These are phyloP conservation scores for Dittrichia graveolens DNA, from an alignment of 129 eudicot genomes.

Conservation along the genomic window DNA sequence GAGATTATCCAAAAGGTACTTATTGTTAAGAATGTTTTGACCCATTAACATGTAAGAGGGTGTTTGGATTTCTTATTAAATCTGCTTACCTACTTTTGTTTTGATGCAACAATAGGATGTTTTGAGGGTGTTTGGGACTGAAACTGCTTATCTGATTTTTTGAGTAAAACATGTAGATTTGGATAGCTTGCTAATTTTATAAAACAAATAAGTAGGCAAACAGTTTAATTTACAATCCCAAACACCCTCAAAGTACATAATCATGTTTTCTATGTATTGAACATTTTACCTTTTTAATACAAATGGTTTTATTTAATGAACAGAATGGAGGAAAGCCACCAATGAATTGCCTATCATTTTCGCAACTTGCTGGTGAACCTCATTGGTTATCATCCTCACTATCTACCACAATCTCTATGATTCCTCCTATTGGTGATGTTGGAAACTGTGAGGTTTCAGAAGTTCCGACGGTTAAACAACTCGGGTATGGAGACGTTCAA, in stretches of 20 bases:
- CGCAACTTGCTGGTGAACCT: constrained; percentile 84
- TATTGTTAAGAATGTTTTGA: constrained; percentile 4
- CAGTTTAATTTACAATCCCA: neutral
- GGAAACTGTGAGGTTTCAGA: constrained; percentile 46
- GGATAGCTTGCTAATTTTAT: neutral
- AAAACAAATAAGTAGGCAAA: neutral
- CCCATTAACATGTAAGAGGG: neutral
- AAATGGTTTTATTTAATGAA: neutral
- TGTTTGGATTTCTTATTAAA: neutral
- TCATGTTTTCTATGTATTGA: neutral
- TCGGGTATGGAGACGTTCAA: constrained; percentile 65
- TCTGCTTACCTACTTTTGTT: neutral
- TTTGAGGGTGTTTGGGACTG: neutral
- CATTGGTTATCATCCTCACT: constrained; percentile 63
- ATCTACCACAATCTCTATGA: constrained; percentile 28
- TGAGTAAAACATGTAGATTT: too few relatives aligned
- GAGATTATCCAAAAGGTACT: constrained; percentile 70
- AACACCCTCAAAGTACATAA: neutral
- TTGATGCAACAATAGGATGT: neutral
- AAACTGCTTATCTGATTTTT: neutral
- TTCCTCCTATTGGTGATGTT: constrained; percentile 65
- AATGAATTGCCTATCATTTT: constrained; percentile 67
- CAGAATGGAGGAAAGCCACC: constrained; percentile 95
- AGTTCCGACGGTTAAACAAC: constrained; percentile 67
- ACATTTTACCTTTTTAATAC: neutral